Percentiles rank a stretch among this genome's conserved stretches.
Evolutionary conservation across 139 green algal species (phyloP).

Genomic region (Choricystis sp.): DNA sequence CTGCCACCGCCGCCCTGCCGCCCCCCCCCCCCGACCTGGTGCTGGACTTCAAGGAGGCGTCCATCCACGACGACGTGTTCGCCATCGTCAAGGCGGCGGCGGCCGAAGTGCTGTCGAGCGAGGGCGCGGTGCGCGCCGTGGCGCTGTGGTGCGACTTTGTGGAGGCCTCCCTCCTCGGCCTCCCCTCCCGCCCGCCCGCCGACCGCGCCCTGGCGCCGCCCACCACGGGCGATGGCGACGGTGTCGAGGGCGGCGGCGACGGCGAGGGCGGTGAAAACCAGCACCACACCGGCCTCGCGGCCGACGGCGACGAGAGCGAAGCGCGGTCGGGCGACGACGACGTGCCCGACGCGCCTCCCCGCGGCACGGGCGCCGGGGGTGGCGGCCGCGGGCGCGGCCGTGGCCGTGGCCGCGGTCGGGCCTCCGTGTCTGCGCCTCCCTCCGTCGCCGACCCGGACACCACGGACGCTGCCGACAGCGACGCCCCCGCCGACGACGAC

Average conservation of each 20-base stretch:
- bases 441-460: neutral
- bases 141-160: slow-evolving; percentile 61
- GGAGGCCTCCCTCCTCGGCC: slow-evolving; percentile 76
- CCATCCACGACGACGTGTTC: slow-evolving; percentile 51
- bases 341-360: slow-evolving; percentile 6
- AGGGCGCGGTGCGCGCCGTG: slow-evolving; percentile 29
- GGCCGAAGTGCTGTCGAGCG: slow-evolving; percentile 35
- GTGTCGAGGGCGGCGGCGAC: no score
- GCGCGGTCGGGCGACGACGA: slow-evolving; percentile 1
- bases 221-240: no score
- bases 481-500: slow-evolving; percentile 9
- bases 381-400: neutral
- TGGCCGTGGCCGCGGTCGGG: neutral
- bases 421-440: neutral
- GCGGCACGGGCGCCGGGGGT: neutral
- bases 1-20: slow-evolving; percentile 7
- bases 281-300: neutral
- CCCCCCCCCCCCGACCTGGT: slow-evolving; percentile 35
- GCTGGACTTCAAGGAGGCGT: slow-evolving; percentile 46
- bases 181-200: slow-evolving; percentile 24
- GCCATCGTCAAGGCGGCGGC: slow-evolving; percentile 47
- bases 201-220: slow-evolving; percentile 3
- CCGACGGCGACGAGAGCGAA: neutral
- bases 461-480: slow-evolving; percentile 1
- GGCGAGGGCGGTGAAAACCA: no score